phyloP scores from a whole-genome alignment of 2,329 filamentous ascomycete species.

The Talaromyces sp. region DNA sequence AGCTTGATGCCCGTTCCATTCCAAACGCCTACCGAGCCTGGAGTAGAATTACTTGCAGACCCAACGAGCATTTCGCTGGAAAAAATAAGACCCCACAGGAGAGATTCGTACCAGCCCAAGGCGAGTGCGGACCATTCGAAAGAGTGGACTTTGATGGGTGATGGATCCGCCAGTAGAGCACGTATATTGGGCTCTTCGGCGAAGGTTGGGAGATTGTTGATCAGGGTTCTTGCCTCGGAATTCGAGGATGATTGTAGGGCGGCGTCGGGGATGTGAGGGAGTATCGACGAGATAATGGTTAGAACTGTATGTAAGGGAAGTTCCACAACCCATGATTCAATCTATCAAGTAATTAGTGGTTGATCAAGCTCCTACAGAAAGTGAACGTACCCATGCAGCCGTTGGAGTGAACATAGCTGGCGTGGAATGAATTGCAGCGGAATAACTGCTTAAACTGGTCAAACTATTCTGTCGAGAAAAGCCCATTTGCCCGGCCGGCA shows the following conservation, averaged over 20 bases:
- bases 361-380: background rate
- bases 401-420: conserved; percentile 68
- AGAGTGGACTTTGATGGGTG: conserved; percentile 71
- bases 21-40: conserved; percentile 88
- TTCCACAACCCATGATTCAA: conserved; percentile 90
- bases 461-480: conserved; percentile 91
- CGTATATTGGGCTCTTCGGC: conserved; percentile 56
- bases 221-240: conserved; percentile 40
- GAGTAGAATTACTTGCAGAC: conserved; percentile 50
- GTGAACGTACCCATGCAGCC: conserved; percentile 60
- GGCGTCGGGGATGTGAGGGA: conserved; percentile 48
- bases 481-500: conserved; percentile 75
- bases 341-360: conserved; percentile 46
- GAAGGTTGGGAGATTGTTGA: conserved; percentile 43
- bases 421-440: conserved; percentile 55
- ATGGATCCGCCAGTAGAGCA: conserved; percentile 65
- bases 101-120: conserved; percentile 90
- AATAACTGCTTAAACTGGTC: conserved; percentile 68
- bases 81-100: conserved; percentile 92
- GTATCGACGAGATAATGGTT: conserved; percentile 63
- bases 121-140: conserved; percentile 93
- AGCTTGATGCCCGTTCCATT: conserved; percentile 84
- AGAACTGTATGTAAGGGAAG: conserved; percentile 83
- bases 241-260: conserved; percentile 42
- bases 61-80: conserved; percentile 74